Evolutionary conservation across 23 red algal species (phyloP).

Genomic region (Gracilariopsis chorda): DNA sequence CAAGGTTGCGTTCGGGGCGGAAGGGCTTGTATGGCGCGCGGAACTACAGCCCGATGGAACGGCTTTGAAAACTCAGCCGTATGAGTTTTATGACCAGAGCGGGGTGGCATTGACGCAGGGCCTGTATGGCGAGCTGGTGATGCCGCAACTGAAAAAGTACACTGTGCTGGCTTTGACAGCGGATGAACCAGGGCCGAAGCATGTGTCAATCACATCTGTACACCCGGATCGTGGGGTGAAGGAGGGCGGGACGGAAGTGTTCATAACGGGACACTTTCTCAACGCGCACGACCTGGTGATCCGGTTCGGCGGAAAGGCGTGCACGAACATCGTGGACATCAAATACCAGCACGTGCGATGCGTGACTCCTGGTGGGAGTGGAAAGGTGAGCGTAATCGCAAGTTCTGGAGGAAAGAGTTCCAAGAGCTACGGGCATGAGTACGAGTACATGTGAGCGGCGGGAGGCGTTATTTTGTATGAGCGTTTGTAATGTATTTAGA

Average conservation of each 20-base stretch:
- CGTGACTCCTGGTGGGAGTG: slow-evolving; percentile 16
- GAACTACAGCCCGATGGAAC: slow-evolving; percentile 10
- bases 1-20: slow-evolving; percentile 47
- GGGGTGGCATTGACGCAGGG: slow-evolving; percentile 36
- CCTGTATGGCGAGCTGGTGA: slow-evolving; percentile 53
- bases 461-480: no score
- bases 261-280: slow-evolving; percentile 45
- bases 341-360: slow-evolving; percentile 30
- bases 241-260: slow-evolving; percentile 39
- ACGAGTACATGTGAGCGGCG: slow-evolving; percentile 47
- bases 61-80: slow-evolving; percentile 10
- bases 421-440: slow-evolving; percentile 32
- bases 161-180: slow-evolving; percentile 26
- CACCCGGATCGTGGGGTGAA: slow-evolving; percentile 42
- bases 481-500: no score
- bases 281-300: neutral
- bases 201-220: slow-evolving; percentile 17
- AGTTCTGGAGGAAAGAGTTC: neutral
- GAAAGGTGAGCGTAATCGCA: slow-evolving; percentile 49
- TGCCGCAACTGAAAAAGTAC: slow-evolving; percentile 64
- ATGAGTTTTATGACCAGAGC: slow-evolving; percentile 26
- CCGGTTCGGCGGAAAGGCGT: slow-evolving; percentile 14
- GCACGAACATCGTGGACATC: slow-evolving; percentile 7
- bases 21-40: slow-evolving; percentile 33
- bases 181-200: neutral